A percentile compares a stretch with the other conserved stretches of the same genome.
phyloP scores from a whole-genome alignment of 2,329 filamentous ascomycete genomes.

The Exutisphaerella laricina region DNA sequence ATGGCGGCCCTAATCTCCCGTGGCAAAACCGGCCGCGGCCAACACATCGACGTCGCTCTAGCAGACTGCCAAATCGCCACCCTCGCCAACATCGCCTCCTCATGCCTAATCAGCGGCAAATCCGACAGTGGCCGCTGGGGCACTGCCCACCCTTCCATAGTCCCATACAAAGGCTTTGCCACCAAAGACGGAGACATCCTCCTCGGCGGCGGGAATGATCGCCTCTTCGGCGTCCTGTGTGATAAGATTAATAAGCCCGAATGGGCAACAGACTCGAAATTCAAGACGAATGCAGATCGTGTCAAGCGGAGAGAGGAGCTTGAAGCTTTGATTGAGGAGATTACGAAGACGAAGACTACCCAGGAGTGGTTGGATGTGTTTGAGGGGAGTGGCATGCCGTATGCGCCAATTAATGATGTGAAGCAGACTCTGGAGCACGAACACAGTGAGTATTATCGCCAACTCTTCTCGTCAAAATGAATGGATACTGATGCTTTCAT shows the following conservation, averaged over 20 bases:
- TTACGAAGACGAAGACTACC: conserved; percentile 73
- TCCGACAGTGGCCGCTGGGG: conserved; percentile 89
- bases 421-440: conserved; percentile 75
- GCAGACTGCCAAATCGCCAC: conserved; percentile 95
- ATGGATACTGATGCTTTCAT: no score
- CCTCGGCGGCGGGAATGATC: conserved; percentile 59
- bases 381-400: conserved; percentile 90
- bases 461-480: no score
- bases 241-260: conserved; percentile 53
- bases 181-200: conserved; percentile 59
- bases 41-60: conserved; percentile 85
- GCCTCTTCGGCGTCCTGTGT: conserved; percentile 56
- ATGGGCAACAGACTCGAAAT: conserved; percentile 53
- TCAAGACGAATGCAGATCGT: conserved; percentile 54
- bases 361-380: conserved; percentile 80
- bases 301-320: conserved; percentile 68
- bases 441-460: conserved; percentile 71
- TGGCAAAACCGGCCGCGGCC: conserved; percentile 65
- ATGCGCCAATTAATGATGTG: conserved; percentile 90
- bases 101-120: conserved; percentile 79
- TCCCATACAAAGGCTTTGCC: conserved; percentile 82
- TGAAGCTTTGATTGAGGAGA: conserved; percentile 70
- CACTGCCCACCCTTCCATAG: conserved; percentile 96
- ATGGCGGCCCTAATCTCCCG: conserved; percentile 86
- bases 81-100: conserved; percentile 90